Percentiles rank a stretch among this genome's conserved stretches.
These are phyloP conservation scores for Abelmoschus esculentus DNA, from an alignment of 345 rosid genomes.

Conservation along the genomic window DNA sequence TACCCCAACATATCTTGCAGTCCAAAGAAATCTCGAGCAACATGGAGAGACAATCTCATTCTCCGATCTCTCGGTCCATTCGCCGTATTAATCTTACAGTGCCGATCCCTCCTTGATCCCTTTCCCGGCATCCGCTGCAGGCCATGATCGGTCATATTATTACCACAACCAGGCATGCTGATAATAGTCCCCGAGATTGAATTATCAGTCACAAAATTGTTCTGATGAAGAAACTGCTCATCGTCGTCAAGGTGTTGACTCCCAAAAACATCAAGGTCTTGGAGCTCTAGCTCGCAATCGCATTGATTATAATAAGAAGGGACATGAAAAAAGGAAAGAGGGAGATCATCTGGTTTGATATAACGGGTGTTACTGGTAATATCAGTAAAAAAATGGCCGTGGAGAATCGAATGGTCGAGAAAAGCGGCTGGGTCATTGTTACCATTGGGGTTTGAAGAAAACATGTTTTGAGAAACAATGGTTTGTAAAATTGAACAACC, in stretches of 20 bases:
- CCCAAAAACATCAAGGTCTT: slow-evolving; percentile 18
- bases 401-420: too few species aligned
- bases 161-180: slow-evolving; percentile 21
- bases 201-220: slow-evolving; percentile 7
- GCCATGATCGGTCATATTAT: background rate
- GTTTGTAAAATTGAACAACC: slow-evolving; percentile 14
- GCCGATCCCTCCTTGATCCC: slow-evolving; percentile 57
- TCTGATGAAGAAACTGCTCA: slow-evolving; percentile 23
- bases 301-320: slow-evolving; percentile 31
- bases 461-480: slow-evolving; percentile 20
- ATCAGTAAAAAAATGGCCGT: too few species aligned
- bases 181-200: slow-evolving; percentile 19
- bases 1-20: slow-evolving; percentile 75
- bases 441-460: slow-evolving; percentile 23
- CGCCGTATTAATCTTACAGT: slow-evolving; percentile 80
- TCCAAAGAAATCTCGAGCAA: slow-evolving; percentile 65
- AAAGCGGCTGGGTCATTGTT: too few species aligned
- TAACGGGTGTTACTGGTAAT: background rate
- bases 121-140: slow-evolving; percentile 15
- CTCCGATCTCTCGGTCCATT: slow-evolving; percentile 76
- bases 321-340: slow-evolving; percentile 29
- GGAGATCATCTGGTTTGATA: slow-evolving; percentile 3
- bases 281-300: slow-evolving; percentile 23
- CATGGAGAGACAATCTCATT: slow-evolving; percentile 73
- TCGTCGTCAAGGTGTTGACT: background rate